phyloP scores from a whole-genome alignment of 2,329 filamentous ascomycete genomes.

The Leptodontidium sp. region DNA sequence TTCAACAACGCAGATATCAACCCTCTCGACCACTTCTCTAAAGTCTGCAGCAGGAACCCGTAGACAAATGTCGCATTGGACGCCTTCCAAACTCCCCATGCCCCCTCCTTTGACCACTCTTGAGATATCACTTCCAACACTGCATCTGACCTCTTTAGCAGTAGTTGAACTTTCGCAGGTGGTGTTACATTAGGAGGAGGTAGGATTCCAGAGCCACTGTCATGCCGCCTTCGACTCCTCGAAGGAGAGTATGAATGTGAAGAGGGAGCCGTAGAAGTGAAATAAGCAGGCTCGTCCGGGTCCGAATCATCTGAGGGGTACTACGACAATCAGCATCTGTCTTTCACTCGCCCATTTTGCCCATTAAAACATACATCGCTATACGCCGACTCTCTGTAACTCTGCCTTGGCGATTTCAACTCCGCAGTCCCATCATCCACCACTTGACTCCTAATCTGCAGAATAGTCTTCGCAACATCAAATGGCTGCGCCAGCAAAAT shows the following conservation, averaged over 20 bases:
- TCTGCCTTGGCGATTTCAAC: conserved; percentile 33
- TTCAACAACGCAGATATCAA: conserved; percentile 91
- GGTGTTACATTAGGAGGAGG: conserved; percentile 46
- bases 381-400: conserved; percentile 40
- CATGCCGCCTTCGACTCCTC: conserved; percentile 47
- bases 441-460: conserved; percentile 75
- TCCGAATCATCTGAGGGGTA: conserved; percentile 73
- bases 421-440: conserved; percentile 36
- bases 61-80: conserved; percentile 95
- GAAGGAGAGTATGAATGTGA: conserved; percentile 52
- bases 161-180: conserved; percentile 65
- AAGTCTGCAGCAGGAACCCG: conserved; percentile 81
- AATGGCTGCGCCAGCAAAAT: conserved; percentile 94
- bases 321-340: conserved; percentile 40
- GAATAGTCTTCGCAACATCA: conserved; percentile 92
- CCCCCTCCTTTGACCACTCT: conserved; percentile 88
- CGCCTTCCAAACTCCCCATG: conserved; percentile 93
- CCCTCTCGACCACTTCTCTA: conserved; percentile 92
- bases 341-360: conserved; percentile 12
- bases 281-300: conserved; percentile 83
- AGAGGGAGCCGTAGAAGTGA: conserved; percentile 67
- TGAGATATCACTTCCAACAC: conserved; percentile 87
- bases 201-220: conserved; percentile 40
- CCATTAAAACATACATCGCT: conserved; percentile 37
- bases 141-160: conserved; percentile 78